Evolutionary conservation across 345 rosid species (phyloP).

Genomic region (Syzygium oleosum): DNA sequence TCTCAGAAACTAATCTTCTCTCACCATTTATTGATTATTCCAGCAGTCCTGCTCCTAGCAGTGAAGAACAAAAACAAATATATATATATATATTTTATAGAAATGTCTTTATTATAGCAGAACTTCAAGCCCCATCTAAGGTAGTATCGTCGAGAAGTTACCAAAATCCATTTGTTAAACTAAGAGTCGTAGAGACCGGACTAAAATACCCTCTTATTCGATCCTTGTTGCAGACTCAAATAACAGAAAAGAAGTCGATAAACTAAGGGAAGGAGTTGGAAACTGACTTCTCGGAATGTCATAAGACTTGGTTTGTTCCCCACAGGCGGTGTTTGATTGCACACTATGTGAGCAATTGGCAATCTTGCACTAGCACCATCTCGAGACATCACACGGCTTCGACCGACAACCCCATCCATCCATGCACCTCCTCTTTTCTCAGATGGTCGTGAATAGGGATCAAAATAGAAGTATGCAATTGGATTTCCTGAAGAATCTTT

Average conservation of each 20-base stretch:
- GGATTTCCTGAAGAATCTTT: conserved; percentile 76
- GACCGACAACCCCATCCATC: conserved; percentile 77
- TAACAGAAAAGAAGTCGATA: background rate
- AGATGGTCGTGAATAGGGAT: conserved; percentile 91
- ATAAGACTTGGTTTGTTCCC: conserved; percentile 88
- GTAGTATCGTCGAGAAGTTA: background rate
- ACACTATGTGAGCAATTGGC: conserved; percentile 88
- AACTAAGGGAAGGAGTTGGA: background rate
- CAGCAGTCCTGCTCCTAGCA: background rate
- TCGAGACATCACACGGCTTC: conserved; percentile 56
- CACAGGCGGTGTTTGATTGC: conserved; percentile 92
- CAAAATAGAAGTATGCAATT: conserved; percentile 84
- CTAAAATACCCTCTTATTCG: background rate
- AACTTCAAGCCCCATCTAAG: background rate
- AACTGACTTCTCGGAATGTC: conserved; percentile 84
- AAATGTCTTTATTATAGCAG: background rate
- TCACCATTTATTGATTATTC: background rate
- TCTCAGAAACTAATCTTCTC: background rate
- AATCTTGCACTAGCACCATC: conserved; percentile 41
- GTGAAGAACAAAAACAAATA: background rate
- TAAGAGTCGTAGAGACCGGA: background rate
- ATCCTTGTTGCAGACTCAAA: background rate
- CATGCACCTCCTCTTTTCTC: conserved; percentile 88
- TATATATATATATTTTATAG: background rate
- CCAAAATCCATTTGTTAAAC: background rate